phyloP scores from a whole-genome alignment of 495 filamentous ascomycete genomes.

The Durotheca rogersii region DNA sequence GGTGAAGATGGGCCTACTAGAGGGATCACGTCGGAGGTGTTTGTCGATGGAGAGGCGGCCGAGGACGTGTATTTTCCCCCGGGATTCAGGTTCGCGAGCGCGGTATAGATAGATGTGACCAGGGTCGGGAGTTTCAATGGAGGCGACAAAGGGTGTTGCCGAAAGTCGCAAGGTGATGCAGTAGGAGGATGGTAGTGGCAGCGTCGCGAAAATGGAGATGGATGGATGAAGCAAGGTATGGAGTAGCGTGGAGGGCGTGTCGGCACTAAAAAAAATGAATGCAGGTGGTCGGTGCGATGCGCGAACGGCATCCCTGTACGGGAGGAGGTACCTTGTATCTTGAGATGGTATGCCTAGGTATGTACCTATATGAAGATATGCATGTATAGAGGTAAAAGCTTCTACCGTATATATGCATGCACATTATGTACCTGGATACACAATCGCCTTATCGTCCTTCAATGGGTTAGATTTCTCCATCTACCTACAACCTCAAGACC shows the following conservation, averaged over 20 bases:
- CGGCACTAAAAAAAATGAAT: conserved; percentile 17
- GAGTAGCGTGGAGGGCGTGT: conserved; percentile 19
- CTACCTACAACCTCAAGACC: too few relatives aligned
- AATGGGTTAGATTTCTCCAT: too few relatives aligned
- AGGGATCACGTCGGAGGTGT: neutral
- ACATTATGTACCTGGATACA: too few relatives aligned
- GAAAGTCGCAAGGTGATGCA: neutral
- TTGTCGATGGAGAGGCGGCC: neutral
- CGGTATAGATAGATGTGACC: neutral
- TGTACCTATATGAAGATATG: too few relatives aligned
- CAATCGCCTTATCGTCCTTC: too few relatives aligned
- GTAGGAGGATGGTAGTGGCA: neutral
- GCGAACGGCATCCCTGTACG: neutral
- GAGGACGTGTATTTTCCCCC: neutral
- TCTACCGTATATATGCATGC: too few relatives aligned
- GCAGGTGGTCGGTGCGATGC: conserved; percentile 6
- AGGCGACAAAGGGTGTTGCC: conserved; percentile 3
- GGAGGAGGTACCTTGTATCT: too few relatives aligned
- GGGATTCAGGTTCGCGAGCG: neutral
- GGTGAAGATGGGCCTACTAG: neutral
- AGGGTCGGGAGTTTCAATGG: neutral
- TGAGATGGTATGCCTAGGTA: too few relatives aligned
- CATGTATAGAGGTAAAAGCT: too few relatives aligned
- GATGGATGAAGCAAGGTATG: conserved; percentile 11
- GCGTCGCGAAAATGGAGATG: conserved; percentile 16